Conservation (phyloP, 2,329 filamentous ascomycete genomes). For the Phyllosticta citrichinensis region DNA sequence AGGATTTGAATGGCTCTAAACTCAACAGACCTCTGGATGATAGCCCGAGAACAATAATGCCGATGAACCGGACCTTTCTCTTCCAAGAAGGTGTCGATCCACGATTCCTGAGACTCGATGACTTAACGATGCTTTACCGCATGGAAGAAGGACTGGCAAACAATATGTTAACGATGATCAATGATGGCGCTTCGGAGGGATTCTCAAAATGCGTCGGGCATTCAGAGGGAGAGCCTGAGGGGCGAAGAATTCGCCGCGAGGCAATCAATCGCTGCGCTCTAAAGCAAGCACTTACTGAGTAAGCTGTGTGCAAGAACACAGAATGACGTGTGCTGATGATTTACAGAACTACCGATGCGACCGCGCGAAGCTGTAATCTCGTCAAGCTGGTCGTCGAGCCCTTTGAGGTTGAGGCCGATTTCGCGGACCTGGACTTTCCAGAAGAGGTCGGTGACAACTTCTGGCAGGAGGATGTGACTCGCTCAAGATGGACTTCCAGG, state of each 20-base stretch:
- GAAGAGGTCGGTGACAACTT: not conserved
- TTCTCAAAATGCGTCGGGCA: not conserved
- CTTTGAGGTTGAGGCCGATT: not conserved
- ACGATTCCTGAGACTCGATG: not conserved
- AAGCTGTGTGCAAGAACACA: not conserved
- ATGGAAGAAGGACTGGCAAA: not conserved
- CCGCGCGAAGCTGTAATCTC: not conserved
- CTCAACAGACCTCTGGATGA: not conserved
- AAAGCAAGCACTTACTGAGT: not conserved
- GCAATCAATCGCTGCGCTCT: not conserved
- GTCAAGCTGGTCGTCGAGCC: not conserved
- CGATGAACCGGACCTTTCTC: not conserved
- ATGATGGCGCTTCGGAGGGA: not conserved
- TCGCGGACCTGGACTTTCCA: not conserved
- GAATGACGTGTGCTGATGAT: not conserved
- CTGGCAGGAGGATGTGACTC: not conserved
- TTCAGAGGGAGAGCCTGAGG: not conserved
- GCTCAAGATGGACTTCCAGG: not conserved
- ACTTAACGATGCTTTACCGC: not conserved
- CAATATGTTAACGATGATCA: not conserved
- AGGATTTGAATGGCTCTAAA: not conserved
- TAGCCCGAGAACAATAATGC: not conserved
- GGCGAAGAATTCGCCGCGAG: not conserved
- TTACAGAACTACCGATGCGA: not conserved
- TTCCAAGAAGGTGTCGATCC: not conserved